These are phyloP conservation scores for Acacia crassicarpa DNA, from an alignment of 306 rosid species.

Conservation along the genomic window DNA sequence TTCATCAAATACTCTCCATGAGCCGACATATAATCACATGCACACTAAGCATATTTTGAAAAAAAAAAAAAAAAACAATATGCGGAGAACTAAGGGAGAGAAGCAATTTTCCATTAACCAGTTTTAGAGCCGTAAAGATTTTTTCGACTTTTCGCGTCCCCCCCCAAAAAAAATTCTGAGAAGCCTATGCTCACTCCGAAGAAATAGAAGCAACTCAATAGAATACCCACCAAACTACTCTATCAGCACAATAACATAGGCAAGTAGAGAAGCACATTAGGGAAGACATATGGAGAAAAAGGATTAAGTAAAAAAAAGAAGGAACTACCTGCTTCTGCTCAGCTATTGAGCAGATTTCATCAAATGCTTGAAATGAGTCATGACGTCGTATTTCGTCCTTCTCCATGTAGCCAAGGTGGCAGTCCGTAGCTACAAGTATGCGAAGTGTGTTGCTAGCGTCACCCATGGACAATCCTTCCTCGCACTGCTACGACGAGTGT, in stretches of 20 bases:
- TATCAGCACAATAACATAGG: not conserved
- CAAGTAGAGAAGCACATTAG: not conserved
- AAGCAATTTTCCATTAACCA: not conserved
- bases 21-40: constrained; percentile 2
- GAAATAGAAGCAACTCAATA: not conserved
- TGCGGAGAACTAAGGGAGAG: not conserved
- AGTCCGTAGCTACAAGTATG: constrained; percentile 89
- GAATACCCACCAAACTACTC: not conserved
- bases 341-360: constrained; percentile 91
- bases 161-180: not conserved
- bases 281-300: not conserved
- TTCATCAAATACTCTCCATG: not conserved
- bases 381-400: constrained; percentile 95
- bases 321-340: constrained; percentile 43
- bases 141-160: not conserved
- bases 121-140: not conserved
- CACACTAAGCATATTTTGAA: not conserved
- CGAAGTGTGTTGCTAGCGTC: constrained; percentile 65
- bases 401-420: constrained; percentile 96
- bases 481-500: not conserved
- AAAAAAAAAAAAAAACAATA: not conserved
- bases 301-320: not conserved
- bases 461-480: constrained; percentile 49
- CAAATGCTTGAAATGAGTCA: constrained; percentile 88
- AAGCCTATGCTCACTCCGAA: not conserved